phyloP scores from a whole-genome alignment of 2,329 filamentous ascomycete genomes.

The Thielaviopsis cerberus region DNA sequence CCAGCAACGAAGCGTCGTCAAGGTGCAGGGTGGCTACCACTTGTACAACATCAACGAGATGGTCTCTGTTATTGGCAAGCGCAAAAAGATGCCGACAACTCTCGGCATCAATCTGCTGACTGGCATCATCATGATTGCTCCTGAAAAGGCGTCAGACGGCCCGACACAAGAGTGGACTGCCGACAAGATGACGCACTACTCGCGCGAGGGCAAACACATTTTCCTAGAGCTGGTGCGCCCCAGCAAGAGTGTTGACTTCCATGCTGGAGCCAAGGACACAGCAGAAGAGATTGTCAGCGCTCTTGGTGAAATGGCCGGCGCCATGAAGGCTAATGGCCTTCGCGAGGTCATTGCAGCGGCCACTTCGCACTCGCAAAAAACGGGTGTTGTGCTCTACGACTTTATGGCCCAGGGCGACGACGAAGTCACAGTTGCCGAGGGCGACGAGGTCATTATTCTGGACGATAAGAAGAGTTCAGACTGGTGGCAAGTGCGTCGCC shows the following conservation, averaged over 20 bases:
- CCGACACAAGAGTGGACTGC: constrained; percentile 83
- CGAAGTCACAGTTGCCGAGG: constrained; percentile 77
- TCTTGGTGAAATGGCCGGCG: constrained; percentile 76
- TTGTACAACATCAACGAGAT: constrained; percentile 96
- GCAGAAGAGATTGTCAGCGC: constrained; percentile 80
- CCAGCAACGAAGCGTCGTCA: constrained; percentile 24
- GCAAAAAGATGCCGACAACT: constrained; percentile 96
- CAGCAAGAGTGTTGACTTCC: constrained; percentile 89
- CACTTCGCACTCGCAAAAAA: constrained; percentile 51
- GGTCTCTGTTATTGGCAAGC: constrained; percentile 89
- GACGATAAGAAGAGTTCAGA: constrained; percentile 88
- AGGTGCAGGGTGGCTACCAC: constrained; percentile 48
- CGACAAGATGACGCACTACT: constrained; percentile 92
- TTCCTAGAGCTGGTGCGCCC: constrained; percentile 85
- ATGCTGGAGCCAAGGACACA: constrained; percentile 92
- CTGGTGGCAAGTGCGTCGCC: constrained; percentile 87
- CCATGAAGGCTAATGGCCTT: constrained; percentile 63
- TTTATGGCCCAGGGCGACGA: constrained; percentile 94
- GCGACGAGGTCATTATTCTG: constrained; percentile 76
- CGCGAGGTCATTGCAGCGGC: constrained; percentile 73
- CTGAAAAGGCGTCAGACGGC: constrained; percentile 66
- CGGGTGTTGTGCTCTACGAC: constrained; percentile 76
- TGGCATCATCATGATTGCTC: constrained; percentile 75
- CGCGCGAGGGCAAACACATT: constrained; percentile 91
- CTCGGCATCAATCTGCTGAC: constrained; percentile 82